Conservation (phyloP, 2,329 filamentous ascomycete species). For the Cytospora schulzeri region DNA sequence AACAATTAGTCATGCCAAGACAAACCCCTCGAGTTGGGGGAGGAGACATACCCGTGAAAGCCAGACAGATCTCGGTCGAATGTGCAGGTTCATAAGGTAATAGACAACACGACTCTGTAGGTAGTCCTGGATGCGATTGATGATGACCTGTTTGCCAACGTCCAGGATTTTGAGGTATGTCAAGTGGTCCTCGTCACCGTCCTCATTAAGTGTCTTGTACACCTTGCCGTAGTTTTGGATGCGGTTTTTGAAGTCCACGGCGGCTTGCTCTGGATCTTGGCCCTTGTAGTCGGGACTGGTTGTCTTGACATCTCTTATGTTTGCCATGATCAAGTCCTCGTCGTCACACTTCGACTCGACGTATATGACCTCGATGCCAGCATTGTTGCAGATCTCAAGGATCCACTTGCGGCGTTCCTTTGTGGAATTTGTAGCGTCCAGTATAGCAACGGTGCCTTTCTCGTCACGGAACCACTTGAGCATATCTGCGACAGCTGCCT, state of each 20-base stretch:
- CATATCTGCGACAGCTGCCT: constrained; percentile 93
- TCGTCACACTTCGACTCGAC: constrained; percentile 98
- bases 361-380: constrained; percentile 87
- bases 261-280: constrained; percentile 89
- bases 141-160: constrained; percentile 92
- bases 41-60: constrained; percentile 75
- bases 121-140: constrained; percentile 97
- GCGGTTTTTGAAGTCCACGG: constrained; percentile 87
- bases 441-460: constrained; percentile 83
- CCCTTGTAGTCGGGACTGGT: constrained; percentile 93
- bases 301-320: constrained; percentile 96
- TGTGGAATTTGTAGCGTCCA: constrained; percentile 97
- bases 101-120: constrained; percentile 95
- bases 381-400: constrained; percentile 71
- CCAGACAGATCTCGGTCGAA: constrained; percentile 95
- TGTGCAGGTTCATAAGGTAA: constrained; percentile 98
- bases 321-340: constrained; percentile 95
- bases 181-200: constrained; percentile 76
- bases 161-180: constrained; percentile 98
- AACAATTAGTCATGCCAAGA: constrained; percentile 28
- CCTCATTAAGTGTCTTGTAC: constrained; percentile 87
- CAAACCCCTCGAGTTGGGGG: constrained; percentile 6
- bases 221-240: constrained; percentile 98
- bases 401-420: constrained; percentile 91
- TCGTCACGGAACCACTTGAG: constrained; percentile 79